Evolutionary conservation across 2,329 filamentous ascomycete genomes (phyloP), one percentile per base, ranked within the genome.

Genomic region (Calycina herbarum): DNA sequence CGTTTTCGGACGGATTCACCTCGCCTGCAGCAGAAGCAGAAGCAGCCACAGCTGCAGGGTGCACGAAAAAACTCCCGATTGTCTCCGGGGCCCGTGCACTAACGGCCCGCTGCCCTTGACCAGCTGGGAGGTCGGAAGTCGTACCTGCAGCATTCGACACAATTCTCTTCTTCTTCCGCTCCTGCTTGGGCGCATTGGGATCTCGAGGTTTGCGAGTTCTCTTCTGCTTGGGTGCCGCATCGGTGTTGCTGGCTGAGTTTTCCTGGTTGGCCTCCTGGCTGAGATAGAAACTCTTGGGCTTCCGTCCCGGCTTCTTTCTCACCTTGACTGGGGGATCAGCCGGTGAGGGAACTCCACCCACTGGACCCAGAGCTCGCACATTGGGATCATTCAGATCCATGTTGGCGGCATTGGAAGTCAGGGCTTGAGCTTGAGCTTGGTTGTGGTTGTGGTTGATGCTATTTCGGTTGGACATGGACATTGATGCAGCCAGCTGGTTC

Each of bases 261-360:
- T 24, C 35, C 5, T 57, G 13, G 31, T n/a, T 38, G 5, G 54
- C 56, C 10, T 33, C 56, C 35, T 27, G 35, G 57, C 59, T 67
- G 65, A 77, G 24, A 82, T 80, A 65, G 73, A 67, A 79, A 35
- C n/a, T 85, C 73, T 83, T 90, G 73, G 87, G 86, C 74, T 89
- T 89, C 60, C 87, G 83, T 27, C 86, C 86, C 24, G 86, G 86
- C 78, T 89, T 89, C 77, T 88, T 88, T 4, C 86, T 62, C 6
- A 57, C 48, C 15, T 62, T 62, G 48, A 57, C 60, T 2, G 60
- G 29, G 10, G 45, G 17, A 6, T 33, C 60, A 7, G 15, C 38
- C 35, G 60, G 78, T 20, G 70, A 54, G 45, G 45, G 20, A 31
- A 10, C 11, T 11, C 20, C 45, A 35, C 11, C 7, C 31, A n/a